phyloP scores from a whole-genome alignment of 164 flowering plant species.

The Cinnamomum chago region DNA sequence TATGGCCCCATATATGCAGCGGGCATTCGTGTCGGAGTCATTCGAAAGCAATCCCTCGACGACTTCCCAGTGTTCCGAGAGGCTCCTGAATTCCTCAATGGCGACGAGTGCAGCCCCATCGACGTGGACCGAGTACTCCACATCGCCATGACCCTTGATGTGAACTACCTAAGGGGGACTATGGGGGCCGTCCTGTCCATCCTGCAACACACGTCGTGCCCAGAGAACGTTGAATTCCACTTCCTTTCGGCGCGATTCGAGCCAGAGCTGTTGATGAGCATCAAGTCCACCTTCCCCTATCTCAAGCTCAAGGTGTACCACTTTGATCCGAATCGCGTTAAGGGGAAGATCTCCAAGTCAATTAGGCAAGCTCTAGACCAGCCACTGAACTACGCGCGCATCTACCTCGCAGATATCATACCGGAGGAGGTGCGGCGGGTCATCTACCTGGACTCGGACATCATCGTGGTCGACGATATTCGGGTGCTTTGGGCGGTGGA shows the following conservation, averaged over 20 bases:
- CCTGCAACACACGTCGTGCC: conserved; percentile 65
- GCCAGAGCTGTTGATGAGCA: conserved; percentile 28
- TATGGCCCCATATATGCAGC: conserved; percentile 7
- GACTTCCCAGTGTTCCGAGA: conserved; percentile 47
- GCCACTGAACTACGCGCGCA: conserved; percentile 71
- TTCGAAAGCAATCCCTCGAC: conserved; percentile 15
- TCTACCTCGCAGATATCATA: conserved; percentile 51
- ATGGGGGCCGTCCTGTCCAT: conserved; percentile 67
- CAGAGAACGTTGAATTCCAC: conserved; percentile 60
- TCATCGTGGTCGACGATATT: conserved; percentile 62
- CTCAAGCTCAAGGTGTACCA: conserved; percentile 48
- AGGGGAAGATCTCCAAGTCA: conserved; percentile 57
- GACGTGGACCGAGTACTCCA: conserved; percentile 28
- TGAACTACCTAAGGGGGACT: conserved; percentile 65
- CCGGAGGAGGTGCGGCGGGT: conserved; percentile 43
- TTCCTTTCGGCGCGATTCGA: conserved; percentile 40
- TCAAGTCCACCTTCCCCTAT: conserved; percentile 59
- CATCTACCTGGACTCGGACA: conserved; percentile 71
- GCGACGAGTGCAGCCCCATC: conserved; percentile 29
- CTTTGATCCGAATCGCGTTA: conserved; percentile 41
- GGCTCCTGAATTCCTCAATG: conserved; percentile 64
- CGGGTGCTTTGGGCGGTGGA: conserved; percentile 47
- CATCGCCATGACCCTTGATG: conserved; percentile 65
- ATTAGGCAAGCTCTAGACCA: conserved; percentile 67
- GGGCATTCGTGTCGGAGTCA: conserved; percentile 27